A percentile compares a stretch with the other conserved stretches of the same genome.
Evolutionary conservation across 345 rosid species (phyloP).

Genomic region (Syzygium aqueum): DNA sequence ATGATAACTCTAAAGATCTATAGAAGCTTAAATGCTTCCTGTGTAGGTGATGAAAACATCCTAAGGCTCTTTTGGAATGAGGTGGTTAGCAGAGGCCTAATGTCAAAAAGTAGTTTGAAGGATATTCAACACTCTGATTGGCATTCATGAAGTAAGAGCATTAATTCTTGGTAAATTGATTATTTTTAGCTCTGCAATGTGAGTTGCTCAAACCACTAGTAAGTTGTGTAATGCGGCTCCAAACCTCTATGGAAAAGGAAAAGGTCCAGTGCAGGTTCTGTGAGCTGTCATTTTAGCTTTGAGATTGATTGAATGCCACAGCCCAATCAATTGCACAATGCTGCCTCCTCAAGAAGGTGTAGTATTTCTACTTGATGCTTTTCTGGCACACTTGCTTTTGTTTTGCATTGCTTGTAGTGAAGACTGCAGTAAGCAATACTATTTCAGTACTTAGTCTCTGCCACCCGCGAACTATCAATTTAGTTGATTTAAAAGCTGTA

Average conservation of each 20-base stretch:
- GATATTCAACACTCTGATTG: slow-evolving; percentile 11
- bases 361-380: not conserved
- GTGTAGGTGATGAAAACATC: slow-evolving; percentile 33
- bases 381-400: not conserved
- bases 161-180: not conserved
- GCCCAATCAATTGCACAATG: not conserved
- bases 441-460: not conserved
- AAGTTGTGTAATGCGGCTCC: not conserved
- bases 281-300: not conserved
- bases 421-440: not conserved
- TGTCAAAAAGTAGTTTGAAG: slow-evolving; percentile 52
- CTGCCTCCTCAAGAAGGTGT: not conserved
- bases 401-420: not conserved
- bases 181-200: not conserved
- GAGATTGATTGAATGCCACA: not conserved
- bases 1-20: slow-evolving; percentile 66
- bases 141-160: not conserved
- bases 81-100: slow-evolving; percentile 48
- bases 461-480: not conserved
- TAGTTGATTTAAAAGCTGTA: not conserved
- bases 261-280: not conserved
- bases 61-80: slow-evolving; percentile 69
- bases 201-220: not conserved
- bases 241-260: not conserved
- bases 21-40: slow-evolving; percentile 50